Evolutionary conservation across 1,284 basidiomycete species (phyloP).

Genomic region (Cystobasidiaceae sp.): DNA sequence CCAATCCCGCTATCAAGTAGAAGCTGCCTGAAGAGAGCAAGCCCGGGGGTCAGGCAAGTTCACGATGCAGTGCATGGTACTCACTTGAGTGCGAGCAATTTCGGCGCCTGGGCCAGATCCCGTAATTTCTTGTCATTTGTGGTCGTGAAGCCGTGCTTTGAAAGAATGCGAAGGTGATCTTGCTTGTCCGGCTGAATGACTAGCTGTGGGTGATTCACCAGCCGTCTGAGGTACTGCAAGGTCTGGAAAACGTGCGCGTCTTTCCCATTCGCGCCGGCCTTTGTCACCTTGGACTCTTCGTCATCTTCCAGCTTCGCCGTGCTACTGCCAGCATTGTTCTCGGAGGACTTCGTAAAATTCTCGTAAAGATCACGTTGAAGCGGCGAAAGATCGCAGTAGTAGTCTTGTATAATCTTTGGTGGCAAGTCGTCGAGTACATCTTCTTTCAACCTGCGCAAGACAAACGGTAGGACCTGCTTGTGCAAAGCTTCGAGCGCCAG

Average conservation of each 20-base stretch:
- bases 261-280: constrained; percentile 37
- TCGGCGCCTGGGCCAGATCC: constrained; percentile 88
- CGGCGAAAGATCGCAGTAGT: constrained; percentile 95
- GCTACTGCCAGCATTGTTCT: constrained; percentile 50
- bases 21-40: constrained; percentile 63
- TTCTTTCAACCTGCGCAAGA: constrained; percentile 92
- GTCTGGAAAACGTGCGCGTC: constrained; percentile 93
- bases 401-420: constrained; percentile 99
- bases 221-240: constrained; percentile 90
- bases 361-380: constrained; percentile 91
- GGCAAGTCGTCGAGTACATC: constrained; percentile 94
- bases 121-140: constrained; percentile 50
- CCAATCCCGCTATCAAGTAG: constrained; percentile 94
- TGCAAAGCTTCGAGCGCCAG: constrained; percentile 92
- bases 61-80: constrained; percentile 40
- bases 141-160: constrained; percentile 52
- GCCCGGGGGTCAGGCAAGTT: constrained; percentile 11
- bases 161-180: constrained; percentile 59
- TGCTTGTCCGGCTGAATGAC: constrained; percentile 67
- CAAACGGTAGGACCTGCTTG: constrained; percentile 98
- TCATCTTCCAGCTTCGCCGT: constrained; percentile 56
- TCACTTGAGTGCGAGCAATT: constrained; percentile 81
- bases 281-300: constrained; percentile 44
- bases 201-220: constrained; percentile 94
- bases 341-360: constrained; percentile 75